Evolutionary conservation across 768 basidiomycete genomes (phyloP).

Genomic region (Boletus patriciae): DNA sequence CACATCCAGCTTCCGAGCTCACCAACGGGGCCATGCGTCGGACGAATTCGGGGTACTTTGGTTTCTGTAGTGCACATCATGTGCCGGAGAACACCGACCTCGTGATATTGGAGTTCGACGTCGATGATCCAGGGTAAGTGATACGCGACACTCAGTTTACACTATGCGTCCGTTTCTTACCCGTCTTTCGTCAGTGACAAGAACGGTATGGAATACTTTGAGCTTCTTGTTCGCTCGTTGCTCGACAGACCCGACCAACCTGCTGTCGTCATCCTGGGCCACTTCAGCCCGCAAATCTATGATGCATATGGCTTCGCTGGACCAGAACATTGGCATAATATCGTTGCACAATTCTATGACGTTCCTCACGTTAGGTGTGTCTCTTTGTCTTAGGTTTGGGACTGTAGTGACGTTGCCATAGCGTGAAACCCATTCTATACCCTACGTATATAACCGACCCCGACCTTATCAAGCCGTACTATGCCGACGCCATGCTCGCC

Average conservation of each 20-base stretch:
- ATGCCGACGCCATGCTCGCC: slow-evolving; percentile 80
- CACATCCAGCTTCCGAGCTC: slow-evolving; percentile 94
- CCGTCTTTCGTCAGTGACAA: slow-evolving; percentile 49
- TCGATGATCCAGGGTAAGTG: slow-evolving; percentile 83
- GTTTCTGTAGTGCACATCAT: slow-evolving; percentile 90
- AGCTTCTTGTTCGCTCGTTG: slow-evolving; percentile 88
- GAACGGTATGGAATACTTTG: slow-evolving; percentile 79
- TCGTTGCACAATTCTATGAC: slow-evolving; percentile 97
- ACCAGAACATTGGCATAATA: slow-evolving; percentile 84
- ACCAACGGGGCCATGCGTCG: slow-evolving; percentile 96
- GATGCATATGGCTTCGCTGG: slow-evolving; percentile 79
- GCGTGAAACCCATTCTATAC: slow-evolving; percentile 80
- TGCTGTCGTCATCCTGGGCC: slow-evolving; percentile 91
- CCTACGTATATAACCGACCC: slow-evolving; percentile 79
- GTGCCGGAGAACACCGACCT: slow-evolving; percentile 93
- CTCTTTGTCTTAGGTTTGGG: background rate
- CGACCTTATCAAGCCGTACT: slow-evolving; percentile 65
- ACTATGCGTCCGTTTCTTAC: background rate
- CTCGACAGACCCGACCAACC: slow-evolving; percentile 89
- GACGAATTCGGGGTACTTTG: slow-evolving; percentile 93
- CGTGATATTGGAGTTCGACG: slow-evolving; percentile 92
- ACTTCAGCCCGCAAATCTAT: slow-evolving; percentile 88
- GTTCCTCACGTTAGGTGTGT: slow-evolving; percentile 80
- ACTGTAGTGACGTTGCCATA: slow-evolving; percentile 27
- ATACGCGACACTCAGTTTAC: background rate